A percentile compares a stretch with the other conserved stretches of the same genome.
Conservation (phyloP, 164 flowering plant species). For the Malania oleifera region DNA sequence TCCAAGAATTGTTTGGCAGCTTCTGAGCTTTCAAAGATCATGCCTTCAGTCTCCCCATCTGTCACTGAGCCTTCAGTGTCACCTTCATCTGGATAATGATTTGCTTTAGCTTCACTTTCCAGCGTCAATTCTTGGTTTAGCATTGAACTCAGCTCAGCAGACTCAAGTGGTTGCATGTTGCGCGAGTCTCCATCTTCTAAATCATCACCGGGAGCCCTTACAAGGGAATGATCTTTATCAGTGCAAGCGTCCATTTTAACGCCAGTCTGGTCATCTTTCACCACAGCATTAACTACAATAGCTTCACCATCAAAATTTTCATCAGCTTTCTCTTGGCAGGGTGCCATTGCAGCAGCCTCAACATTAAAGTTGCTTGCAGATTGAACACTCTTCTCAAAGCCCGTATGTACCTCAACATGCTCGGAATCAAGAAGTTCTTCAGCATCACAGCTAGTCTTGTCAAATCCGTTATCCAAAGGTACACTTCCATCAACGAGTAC, state of each 20-base stretch:
- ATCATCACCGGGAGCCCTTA: constrained; percentile 9
- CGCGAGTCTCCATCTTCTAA: constrained; percentile 12
- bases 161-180: constrained; percentile 1
- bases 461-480: constrained; percentile 21
- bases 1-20: constrained; percentile 63
- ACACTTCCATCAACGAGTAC: constrained; percentile 14
- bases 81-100: constrained; percentile 19
- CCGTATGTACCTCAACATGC: constrained; percentile 11
- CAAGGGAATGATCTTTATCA: constrained; percentile 4
- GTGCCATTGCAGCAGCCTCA: constrained; percentile 12
- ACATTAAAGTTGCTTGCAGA: constrained; percentile 3
- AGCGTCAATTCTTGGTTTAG: constrained; percentile 7
- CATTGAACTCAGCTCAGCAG: constrained; percentile 9
- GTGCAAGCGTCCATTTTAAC: constrained; percentile 5
- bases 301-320: background rate
- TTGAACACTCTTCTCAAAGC: background rate
- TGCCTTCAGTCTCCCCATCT: constrained; percentile 48
- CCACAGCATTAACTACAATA: background rate
- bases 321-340: constrained; percentile 5
- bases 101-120: constrained; percentile 23
- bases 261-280: background rate
- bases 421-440: constrained; percentile 15
- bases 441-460: constrained; percentile 8
- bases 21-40: constrained; percentile 56
- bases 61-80: constrained; percentile 39